Conservation (phyloP, 495 filamentous ascomycete genomes). For the Sabuloglossum arenarium region DNA sequence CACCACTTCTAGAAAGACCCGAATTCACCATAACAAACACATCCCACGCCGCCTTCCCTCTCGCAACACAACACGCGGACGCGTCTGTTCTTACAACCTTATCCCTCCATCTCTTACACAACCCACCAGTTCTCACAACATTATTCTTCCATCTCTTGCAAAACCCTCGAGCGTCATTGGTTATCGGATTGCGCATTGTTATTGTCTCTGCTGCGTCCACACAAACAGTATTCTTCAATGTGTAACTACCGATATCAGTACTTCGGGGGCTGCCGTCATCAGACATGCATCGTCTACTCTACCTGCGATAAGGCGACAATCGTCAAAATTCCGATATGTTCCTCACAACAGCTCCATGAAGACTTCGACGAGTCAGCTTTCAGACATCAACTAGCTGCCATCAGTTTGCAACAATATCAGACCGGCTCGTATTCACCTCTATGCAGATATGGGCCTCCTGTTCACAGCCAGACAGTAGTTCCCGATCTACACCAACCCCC, state of each 20-base stretch:
- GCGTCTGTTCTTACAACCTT: no score
- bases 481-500: no score
- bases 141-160: no score
- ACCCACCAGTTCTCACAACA: no score
- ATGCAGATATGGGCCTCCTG: not conserved
- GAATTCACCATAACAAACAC: no score
- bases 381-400: not conserved
- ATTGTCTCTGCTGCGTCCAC: not conserved
- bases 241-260: not conserved
- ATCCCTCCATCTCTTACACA: no score
- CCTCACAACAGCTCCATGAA: not conserved
- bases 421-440: not conserved
- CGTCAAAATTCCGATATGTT: not conserved
- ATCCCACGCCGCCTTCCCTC: no score
- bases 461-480: not conserved
- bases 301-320: not conserved
- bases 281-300: not conserved
- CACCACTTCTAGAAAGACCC: no score
- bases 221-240: not conserved
- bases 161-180: not conserved
- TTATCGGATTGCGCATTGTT: not conserved
- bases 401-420: not conserved
- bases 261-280: not conserved
- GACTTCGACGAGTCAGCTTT: not conserved
- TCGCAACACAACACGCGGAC: no score